Base-by-base conservation (phyloP, 2,329 filamentous ascomycete species). In the Diaporthe citri region DNA sequence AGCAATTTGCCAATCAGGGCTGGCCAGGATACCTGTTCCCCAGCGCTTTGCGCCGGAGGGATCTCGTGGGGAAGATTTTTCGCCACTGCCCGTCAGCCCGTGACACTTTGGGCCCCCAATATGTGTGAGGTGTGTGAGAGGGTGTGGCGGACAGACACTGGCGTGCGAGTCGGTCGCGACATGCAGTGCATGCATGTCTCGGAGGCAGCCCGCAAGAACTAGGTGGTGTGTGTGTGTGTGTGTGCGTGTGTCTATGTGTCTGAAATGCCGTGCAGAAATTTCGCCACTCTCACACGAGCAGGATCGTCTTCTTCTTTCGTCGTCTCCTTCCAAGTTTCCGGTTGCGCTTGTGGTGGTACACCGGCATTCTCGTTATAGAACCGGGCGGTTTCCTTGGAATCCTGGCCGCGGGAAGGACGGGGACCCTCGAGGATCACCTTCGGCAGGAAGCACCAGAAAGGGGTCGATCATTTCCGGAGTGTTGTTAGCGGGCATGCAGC, bases 391-490 rank as follows among this genome's bases (percentile, higher is more conserved):
- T 60, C 12, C 56, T 59, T 60, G 36, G 34, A 60, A 28, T 41
- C 36, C 57, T 43, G 39, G 39, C 39, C 39, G 25, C 59, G 59
- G 59, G 59, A 43, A 43, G 17, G 59, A 43, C 17, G 39, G 59
- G 39, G 39, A 66, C 64, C 64, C 64, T 67, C 4, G 64, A 52
- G 64, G 46, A 39, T 52, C 4, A 67, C 43, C 31, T 25, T 51
- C 62, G 62, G 62, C 20, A 25, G 12, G 46, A 52, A 8, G 31
- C 64, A 67, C 64, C 46, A 67, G 64, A 67, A 67, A 67, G 64
- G 64, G 64, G 64, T 67, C 64, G 64, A 67, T 67, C 64, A 67
- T 67, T 67, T 67, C 64, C 64, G 64, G n/a, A 52, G 46, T 52
- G 22, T 22, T 20, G 46, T 52, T 67, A 52, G 46, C 31, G 31